Evolutionary conservation across 2,329 filamentous ascomycete species (phyloP), one percentile per base, ranked within the genome.

Genomic region (Alternaria atra): DNA sequence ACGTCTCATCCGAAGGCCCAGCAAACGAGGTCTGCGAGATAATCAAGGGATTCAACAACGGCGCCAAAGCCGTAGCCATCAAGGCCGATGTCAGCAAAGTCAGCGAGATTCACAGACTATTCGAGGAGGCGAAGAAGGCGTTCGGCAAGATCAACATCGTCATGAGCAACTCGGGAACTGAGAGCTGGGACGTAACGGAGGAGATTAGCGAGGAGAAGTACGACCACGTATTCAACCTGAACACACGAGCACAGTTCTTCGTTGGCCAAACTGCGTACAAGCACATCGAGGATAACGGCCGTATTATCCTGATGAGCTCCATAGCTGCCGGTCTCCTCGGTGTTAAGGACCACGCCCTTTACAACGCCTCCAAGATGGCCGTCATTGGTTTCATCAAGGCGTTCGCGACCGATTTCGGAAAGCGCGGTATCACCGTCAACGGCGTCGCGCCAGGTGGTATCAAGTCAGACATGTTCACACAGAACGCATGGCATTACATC

Each of bases 381-480:
- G 87, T 91, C 60, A 90, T 91, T 73, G 89, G 89, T 47, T 89
- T 91, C 81, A 87, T 89, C 73, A 90, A 90, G 79, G 85, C 86
- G 27, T 91, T 92, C 72, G 87, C 89, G 7, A 90, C 89, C 53
- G 90, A 92, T 79, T 91, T 89, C 76, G 90, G 90, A 59, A 84
- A 83, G 70, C 85, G 86, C 71, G 85, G 87, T 52, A 88, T 91
- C 73, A 91, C 89, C 0, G 89, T 90, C 79, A 92, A 92, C 71
- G 89, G 88, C 66, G 88, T 91, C 47, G 90, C 90, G 2, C 90
- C 90, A 2, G 89, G 89, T 57, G 89, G 89, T 44, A 89, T 91
- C 81, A 90, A 91, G 84, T 89, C 84, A 43, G 91, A 93, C 77
- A 93, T 93, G 90, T 93, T 90, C 81, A 84, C 89, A 7, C 84